These are phyloP conservation scores for Fusarium sarcochroum DNA, from an alignment of 2,329 filamentous ascomycete genomes.

Conservation along the genomic window DNA sequence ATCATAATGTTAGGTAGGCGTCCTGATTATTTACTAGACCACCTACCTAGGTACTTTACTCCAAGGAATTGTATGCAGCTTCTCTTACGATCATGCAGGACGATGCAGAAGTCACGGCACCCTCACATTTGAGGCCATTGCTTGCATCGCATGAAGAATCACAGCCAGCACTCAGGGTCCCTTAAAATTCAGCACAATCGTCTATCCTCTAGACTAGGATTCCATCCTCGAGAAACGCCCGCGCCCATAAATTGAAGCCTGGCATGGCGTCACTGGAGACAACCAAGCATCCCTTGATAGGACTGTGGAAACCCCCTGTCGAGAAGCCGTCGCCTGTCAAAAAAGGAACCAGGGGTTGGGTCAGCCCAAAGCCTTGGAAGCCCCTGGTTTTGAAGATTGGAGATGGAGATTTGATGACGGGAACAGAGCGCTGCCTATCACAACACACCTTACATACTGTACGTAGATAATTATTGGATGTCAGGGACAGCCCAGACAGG, in stretches of 20 bases:
- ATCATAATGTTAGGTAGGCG: too few species aligned
- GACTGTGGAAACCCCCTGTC: constrained; percentile 35
- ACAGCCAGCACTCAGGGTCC: neutral
- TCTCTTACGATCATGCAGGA: constrained; percentile 30
- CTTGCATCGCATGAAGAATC: constrained; percentile 14
- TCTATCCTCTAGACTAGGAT: neutral
- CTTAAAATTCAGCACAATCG: neutral
- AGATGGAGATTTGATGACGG: constrained; percentile 41
- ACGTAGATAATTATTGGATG: constrained; percentile 12
- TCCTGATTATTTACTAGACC: too few species aligned
- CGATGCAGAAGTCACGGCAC: constrained; percentile 16
- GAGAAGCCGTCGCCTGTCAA: constrained; percentile 44
- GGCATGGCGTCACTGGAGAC: constrained; percentile 40
- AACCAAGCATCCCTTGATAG: constrained; percentile 29
- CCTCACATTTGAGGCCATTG: constrained; percentile 21
- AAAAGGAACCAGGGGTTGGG: constrained; percentile 32
- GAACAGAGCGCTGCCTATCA: constrained; percentile 14
- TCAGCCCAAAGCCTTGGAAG: constrained; percentile 21
- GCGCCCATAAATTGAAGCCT: constrained; percentile 27
- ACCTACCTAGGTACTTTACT: neutral
- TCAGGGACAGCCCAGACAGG: constrained; percentile 17
- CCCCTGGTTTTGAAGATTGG: constrained; percentile 40
- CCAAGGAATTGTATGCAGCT: constrained; percentile 21
- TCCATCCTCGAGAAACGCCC: constrained; percentile 12
- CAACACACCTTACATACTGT: constrained; percentile 20